A percentile compares a stretch with the other conserved stretches of the same genome.
Conservation (phyloP, 139 green algal species). For the Chlamydomonas schloesseri region DNA sequence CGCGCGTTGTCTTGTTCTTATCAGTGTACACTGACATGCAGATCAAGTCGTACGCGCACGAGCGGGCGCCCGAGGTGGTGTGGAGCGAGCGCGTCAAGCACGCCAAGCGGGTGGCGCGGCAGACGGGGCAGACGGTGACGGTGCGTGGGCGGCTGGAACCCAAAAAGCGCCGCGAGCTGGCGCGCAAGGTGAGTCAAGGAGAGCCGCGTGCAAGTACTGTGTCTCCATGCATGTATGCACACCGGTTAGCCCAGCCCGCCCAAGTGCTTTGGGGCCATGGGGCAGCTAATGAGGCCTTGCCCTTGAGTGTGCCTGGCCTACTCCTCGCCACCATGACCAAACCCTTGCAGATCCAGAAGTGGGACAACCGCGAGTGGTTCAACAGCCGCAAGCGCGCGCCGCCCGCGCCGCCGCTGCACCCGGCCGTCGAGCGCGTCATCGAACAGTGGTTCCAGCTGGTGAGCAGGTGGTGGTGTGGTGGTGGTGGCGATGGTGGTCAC, state of each 20-base stretch:
- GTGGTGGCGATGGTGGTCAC: too few relatives aligned
- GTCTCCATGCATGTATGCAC: too few relatives aligned
- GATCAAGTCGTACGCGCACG: constrained; percentile 39
- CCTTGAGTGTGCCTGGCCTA: too few relatives aligned
- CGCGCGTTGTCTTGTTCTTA: too few relatives aligned
- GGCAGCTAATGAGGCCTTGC: too few relatives aligned
- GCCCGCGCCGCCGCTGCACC: constrained; percentile 44
- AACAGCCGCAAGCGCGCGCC: constrained; percentile 15
- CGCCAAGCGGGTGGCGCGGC: constrained; percentile 10
- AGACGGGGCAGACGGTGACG: constrained; percentile 38
- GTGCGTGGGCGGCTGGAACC: constrained; percentile 18
- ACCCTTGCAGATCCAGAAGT: constrained; percentile 41
- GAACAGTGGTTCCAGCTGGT: constrained; percentile 27
- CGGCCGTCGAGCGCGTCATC: constrained; percentile 39
- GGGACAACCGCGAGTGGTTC: constrained; percentile 45
- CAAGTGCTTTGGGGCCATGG: too few relatives aligned
- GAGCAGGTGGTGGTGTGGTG: too few relatives aligned
- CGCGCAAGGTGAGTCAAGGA: constrained; percentile 4
- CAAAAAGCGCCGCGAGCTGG: constrained; percentile 15
- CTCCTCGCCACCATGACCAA: too few relatives aligned
- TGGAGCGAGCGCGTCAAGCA: constrained; percentile 10
- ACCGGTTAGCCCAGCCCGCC: too few relatives aligned
- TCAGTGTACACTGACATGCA: too few relatives aligned
- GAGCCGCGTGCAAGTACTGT: too few relatives aligned
- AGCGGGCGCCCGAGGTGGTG: constrained; percentile 32